Evolutionary conservation across 75 land plant species (phyloP).

Genomic region (Chamaecyparis obtusa): DNA sequence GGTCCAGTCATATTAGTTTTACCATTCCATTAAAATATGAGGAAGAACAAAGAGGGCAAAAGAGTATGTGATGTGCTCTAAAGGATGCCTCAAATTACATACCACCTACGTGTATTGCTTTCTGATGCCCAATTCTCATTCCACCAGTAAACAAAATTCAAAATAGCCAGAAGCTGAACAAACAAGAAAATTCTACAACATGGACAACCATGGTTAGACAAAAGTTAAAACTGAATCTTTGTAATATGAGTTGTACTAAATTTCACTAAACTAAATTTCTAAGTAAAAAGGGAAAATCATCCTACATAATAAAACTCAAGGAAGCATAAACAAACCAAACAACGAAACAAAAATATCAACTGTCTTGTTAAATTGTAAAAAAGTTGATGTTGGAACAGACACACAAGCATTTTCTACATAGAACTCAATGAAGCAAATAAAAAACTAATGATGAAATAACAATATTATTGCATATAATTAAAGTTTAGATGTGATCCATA

Average conservation of each 20-base stretch:
- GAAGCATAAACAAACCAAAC: background rate
- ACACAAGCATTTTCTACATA: background rate
- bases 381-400: background rate
- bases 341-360: background rate
- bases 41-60: background rate
- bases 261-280: background rate
- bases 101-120: conserved; percentile 27
- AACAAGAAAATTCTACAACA: conserved; percentile 34
- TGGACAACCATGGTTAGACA: conserved; percentile 2
- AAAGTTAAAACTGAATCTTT: background rate
- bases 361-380: background rate
- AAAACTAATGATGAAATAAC: background rate
- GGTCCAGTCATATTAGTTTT: conserved; percentile 1
- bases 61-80: background rate
- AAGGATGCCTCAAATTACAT: background rate
- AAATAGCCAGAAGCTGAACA: conserved; percentile 29
- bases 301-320: background rate
- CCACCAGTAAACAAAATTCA: conserved; percentile 41
- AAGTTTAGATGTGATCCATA: background rate
- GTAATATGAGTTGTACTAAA: background rate
- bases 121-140: conserved; percentile 36
- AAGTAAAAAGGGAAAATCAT: background rate
- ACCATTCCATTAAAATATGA: background rate
- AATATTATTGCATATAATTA: background rate
- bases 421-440: background rate